phyloP scores from a whole-genome alignment of 2,329 filamentous ascomycete species.

The Cryphonectria nitschkei region DNA sequence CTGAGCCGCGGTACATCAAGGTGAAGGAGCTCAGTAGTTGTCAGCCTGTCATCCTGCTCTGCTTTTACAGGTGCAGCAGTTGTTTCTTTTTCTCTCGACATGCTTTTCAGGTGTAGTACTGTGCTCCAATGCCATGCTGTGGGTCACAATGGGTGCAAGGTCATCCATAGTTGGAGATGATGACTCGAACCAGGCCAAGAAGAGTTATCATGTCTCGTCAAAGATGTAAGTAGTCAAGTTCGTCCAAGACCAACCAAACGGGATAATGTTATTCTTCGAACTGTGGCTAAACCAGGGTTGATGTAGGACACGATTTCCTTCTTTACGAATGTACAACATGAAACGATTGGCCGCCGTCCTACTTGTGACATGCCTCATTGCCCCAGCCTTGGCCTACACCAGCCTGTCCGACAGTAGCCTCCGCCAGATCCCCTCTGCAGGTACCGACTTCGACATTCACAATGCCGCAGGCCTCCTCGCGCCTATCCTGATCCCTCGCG shows the following conservation, averaged over 20 bases:
- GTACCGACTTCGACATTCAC: slow-evolving; percentile 69
- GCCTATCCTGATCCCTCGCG: slow-evolving; percentile 74
- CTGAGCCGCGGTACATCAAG: neutral
- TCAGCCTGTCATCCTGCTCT: neutral
- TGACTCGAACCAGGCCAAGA: neutral
- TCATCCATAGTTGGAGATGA: neutral
- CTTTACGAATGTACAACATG: neutral
- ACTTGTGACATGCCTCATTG: slow-evolving; percentile 19
- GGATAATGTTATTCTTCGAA: neutral
- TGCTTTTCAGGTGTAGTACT: neutral
- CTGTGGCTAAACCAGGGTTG: neutral
- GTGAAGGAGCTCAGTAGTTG: neutral
- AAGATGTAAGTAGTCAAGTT: neutral
- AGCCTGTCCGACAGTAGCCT: slow-evolving; percentile 35
- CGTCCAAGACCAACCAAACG: neutral
- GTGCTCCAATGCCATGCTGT: slow-evolving; percentile 11
- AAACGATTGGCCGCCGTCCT: slow-evolving; percentile 16
- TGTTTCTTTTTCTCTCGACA: neutral
- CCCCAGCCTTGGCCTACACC: slow-evolving; percentile 32
- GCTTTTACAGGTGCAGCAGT: neutral
- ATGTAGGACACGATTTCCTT: neutral
- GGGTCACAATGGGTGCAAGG: slow-evolving; percentile 23
- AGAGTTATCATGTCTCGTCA: neutral
- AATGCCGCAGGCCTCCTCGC: slow-evolving; percentile 67
- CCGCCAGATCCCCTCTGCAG: slow-evolving; percentile 59